Percentiles rank a stretch among this genome's conserved stretches.
Evolutionary conservation across 148 eudicot genomes (phyloP).

Genomic region (Beta vulgaris): DNA sequence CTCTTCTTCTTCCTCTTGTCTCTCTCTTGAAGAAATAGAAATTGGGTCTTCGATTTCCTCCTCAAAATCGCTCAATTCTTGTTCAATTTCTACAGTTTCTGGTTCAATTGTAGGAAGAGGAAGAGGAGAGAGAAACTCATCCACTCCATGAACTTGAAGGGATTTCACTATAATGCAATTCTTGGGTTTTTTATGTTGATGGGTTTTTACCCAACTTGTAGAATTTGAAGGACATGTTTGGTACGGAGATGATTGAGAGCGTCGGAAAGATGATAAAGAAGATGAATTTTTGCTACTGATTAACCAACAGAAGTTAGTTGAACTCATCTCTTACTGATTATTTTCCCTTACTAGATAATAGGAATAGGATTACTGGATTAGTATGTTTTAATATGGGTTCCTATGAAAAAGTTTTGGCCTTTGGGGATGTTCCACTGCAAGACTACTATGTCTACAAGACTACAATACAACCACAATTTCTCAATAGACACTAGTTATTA

Average conservation of each 20-base stretch:
- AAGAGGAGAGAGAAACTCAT: slow-evolving; percentile 32
- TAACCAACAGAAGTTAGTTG: slow-evolving; percentile 37
- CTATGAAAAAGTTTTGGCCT: too few species aligned
- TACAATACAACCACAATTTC: too few species aligned
- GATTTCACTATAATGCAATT: slow-evolving; percentile 29
- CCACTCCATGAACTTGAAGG: slow-evolving; percentile 39
- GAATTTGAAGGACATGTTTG: slow-evolving; percentile 19
- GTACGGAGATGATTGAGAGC: slow-evolving; percentile 16
- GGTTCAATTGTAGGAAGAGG: not conserved
- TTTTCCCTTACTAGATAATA: not conserved
- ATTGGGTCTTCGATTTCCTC: slow-evolving; percentile 15
- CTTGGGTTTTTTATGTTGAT: not conserved
- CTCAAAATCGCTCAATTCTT: slow-evolving; percentile 10
- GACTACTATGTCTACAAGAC: too few species aligned
- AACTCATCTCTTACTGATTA: slow-evolving; percentile 33
- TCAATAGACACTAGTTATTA: too few species aligned
- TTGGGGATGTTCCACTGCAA: too few species aligned
- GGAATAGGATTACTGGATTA: not conserved
- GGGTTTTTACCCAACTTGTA: slow-evolving; percentile 23
- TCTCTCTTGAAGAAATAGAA: slow-evolving; percentile 9
- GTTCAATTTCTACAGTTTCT: slow-evolving; percentile 19
- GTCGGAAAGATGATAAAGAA: slow-evolving; percentile 12
- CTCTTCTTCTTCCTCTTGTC: slow-evolving; percentile 31
- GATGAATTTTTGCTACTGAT: slow-evolving; percentile 25
- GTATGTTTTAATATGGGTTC: not conserved